phyloP scores from a whole-genome alignment of 176 grass and related monocot species.

The Aegilops tauschii region DNA sequence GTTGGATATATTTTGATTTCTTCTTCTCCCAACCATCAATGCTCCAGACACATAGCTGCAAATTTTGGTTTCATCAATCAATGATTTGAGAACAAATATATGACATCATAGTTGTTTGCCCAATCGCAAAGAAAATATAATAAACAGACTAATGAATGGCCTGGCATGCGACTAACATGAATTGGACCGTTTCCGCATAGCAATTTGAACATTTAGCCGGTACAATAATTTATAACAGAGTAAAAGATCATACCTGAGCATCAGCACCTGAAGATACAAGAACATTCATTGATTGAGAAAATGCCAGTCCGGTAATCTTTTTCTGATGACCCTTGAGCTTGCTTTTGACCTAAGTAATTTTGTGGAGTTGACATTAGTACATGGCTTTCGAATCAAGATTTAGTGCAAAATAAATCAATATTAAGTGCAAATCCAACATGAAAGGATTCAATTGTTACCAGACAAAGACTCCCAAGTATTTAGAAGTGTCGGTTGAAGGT shows the following conservation, averaged over 20 bases:
- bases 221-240: background rate
- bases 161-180: background rate
- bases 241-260: constrained; percentile 70
- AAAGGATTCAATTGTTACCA: background rate
- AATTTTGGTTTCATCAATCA: constrained; percentile 18
- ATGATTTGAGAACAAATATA: background rate
- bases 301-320: constrained; percentile 95
- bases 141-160: background rate
- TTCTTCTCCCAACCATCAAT: constrained; percentile 99
- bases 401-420: background rate
- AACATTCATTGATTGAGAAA: constrained; percentile 88
- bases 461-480: background rate
- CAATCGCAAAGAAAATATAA: background rate
- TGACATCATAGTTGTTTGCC: background rate
- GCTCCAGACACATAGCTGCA: constrained; percentile 91
- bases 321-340: constrained; percentile 99
- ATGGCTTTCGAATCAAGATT: background rate
- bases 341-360: constrained; percentile 69
- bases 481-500: background rate
- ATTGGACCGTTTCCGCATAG: background rate
- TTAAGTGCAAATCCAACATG: background rate
- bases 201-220: background rate
- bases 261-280: constrained; percentile 97
- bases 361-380: background rate
- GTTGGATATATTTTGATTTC: constrained; percentile 83